Evolutionary conservation across 2,329 filamentous ascomycete genomes (phyloP).

Genomic region (Fusarium citri): DNA sequence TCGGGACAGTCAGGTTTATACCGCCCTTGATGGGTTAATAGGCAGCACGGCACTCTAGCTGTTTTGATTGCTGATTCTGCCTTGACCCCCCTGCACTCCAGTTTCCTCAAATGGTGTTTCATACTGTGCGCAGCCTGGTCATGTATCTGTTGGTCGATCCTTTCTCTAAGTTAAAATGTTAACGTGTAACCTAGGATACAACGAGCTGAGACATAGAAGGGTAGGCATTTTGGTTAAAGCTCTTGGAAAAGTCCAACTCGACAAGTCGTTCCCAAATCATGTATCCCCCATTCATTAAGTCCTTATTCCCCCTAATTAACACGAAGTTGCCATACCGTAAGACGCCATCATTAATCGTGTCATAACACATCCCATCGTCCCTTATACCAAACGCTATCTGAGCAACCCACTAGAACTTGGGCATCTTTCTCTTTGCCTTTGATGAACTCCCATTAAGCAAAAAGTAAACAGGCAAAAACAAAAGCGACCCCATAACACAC

Average conservation of each 20-base stretch:
- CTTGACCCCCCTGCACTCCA: too few species aligned
- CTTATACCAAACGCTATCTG: not conserved
- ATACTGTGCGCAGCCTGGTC: too few species aligned
- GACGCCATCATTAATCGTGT: constrained; percentile 25
- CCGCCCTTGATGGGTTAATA: too few species aligned
- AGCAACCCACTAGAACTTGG: constrained; percentile 12
- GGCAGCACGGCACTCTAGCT: too few species aligned
- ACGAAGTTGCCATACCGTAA: not conserved
- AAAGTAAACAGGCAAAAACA: constrained; percentile 53
- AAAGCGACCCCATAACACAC: constrained; percentile 69
- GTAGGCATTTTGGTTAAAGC: fast-evolving
- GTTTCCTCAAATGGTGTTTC: too few species aligned
- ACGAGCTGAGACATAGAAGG: not conserved
- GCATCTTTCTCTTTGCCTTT: constrained; percentile 25
- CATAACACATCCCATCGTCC: constrained; percentile 1
- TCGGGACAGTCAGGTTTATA: too few species aligned
- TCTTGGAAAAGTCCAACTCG: fast-evolving
- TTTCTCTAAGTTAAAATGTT: too few species aligned
- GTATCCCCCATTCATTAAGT: not conserved
- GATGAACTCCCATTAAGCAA: constrained; percentile 44
- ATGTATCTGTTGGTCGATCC: too few species aligned
- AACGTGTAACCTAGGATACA: too few species aligned
- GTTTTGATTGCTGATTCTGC: too few species aligned
- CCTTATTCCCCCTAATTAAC: fast-evolving
- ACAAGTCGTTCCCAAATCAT: fast-evolving